Conservation (phyloP, 306 rosid species). For the Cyamopsis tetragonoloba region DNA sequence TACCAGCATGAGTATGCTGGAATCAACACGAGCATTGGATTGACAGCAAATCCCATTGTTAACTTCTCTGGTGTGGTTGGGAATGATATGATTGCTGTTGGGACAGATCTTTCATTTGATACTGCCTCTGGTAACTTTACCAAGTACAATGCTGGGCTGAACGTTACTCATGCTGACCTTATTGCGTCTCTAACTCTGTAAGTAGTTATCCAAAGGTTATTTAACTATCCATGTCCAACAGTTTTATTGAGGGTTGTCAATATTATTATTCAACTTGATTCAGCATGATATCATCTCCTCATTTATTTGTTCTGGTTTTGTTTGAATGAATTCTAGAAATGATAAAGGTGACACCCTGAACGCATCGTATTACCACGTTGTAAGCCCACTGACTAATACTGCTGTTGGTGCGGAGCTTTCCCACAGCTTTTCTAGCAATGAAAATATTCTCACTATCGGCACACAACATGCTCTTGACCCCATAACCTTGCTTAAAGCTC, state of each 20-base stretch:
- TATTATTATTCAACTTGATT: neutral
- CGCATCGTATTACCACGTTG: slow-evolving; percentile 76
- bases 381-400: slow-evolving; percentile 77
- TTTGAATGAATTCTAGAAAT: slow-evolving; percentile 51
- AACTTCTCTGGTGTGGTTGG: slow-evolving; percentile 92
- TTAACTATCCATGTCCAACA: neutral
- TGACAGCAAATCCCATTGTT: slow-evolving; percentile 83
- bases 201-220: slow-evolving; percentile 23
- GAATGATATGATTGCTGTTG: slow-evolving; percentile 55
- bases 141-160: slow-evolving; percentile 78
- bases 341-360: slow-evolving; percentile 73
- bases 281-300: neutral
- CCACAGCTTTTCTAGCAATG: slow-evolving; percentile 71
- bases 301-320: neutral
- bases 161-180: slow-evolving; percentile 66
- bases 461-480: slow-evolving; percentile 88
- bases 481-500: slow-evolving; percentile 71
- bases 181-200: slow-evolving; percentile 78
- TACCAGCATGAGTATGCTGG: slow-evolving; percentile 93
- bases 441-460: slow-evolving; percentile 71
- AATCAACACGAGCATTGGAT: slow-evolving; percentile 78
- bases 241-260: neutral
- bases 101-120: slow-evolving; percentile 82
- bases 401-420: slow-evolving; percentile 92
- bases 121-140: slow-evolving; percentile 80